phyloP scores from a whole-genome alignment of 192 early-diverging fungal species.

The Phlyctochytrium bullatum region DNA sequence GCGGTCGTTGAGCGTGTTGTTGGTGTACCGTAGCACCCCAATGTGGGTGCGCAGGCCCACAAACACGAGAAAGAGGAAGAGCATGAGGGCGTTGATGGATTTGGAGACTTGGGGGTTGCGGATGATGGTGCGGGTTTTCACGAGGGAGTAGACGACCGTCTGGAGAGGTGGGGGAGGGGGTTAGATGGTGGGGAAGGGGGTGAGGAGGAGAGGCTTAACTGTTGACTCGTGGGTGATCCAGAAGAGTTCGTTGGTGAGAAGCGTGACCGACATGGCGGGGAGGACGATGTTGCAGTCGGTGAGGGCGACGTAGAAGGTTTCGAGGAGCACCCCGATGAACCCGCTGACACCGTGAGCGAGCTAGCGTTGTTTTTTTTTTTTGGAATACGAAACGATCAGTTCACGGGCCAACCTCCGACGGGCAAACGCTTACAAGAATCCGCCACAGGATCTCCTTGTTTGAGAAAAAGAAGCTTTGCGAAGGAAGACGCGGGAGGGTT shows the following conservation, averaged over 20 bases:
- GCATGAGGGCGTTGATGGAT: conserved; percentile 8
- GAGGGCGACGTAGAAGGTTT: conserved; percentile 18
- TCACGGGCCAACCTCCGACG: too few relatives aligned
- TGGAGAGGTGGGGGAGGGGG: background rate
- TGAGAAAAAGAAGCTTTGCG: too few relatives aligned
- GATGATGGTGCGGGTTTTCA: conserved; percentile 19
- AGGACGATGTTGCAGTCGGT: conserved; percentile 6
- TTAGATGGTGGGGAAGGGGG: background rate
- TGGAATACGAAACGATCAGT: too few relatives aligned
- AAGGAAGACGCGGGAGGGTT: too few relatives aligned
- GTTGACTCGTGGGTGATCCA: conserved; percentile 26
- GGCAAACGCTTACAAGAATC: too few relatives aligned
- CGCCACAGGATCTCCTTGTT: too few relatives aligned
- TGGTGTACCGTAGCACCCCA: conserved; percentile 10
- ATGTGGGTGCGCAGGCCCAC: conserved; percentile 13
- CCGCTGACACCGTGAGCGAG: conserved; percentile 25
- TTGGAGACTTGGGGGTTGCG: background rate
- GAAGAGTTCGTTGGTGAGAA: conserved; percentile 29
- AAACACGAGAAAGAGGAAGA: conserved; percentile 19
- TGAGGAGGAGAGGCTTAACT: background rate
- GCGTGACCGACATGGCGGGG: conserved; percentile 4
- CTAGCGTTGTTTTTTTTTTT: too few relatives aligned
- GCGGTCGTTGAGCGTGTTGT: conserved; percentile 10
- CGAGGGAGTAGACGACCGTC: conserved; percentile 21
- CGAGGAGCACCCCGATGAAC: conserved; percentile 20